Conservation (phyloP, 805 yeast genomes). For the Torulaspora quercuum region DNA sequence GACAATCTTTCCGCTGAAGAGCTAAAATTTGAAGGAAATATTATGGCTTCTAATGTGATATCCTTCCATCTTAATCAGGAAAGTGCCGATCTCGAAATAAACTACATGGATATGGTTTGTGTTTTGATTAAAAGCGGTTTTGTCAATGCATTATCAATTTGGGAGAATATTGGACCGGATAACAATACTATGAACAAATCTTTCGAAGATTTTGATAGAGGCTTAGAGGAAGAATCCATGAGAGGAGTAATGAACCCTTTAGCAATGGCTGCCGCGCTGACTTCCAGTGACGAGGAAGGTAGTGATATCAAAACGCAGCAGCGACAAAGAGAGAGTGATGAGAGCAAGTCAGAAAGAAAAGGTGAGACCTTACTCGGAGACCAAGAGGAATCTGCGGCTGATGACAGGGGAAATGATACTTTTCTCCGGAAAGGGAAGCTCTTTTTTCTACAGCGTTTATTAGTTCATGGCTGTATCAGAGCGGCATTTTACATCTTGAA, state of each 20-base stretch:
- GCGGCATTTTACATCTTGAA: constrained; percentile 59
- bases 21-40: constrained; percentile 51
- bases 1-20: constrained; percentile 35
- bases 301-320: constrained; percentile 9
- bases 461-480: constrained; percentile 58
- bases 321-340: constrained; percentile 1
- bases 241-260: constrained; percentile 71
- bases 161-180: constrained; percentile 52
- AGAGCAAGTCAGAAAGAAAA: constrained; percentile 7
- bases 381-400: constrained; percentile 16
- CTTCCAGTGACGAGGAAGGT: constrained; percentile 56
- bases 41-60: constrained; percentile 51
- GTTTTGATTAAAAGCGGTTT: constrained; percentile 63
- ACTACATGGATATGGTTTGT: constrained; percentile 47
- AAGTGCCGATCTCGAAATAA: constrained; percentile 13
- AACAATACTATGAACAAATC: constrained; percentile 45
- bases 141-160: constrained; percentile 59
- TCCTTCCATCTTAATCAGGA: constrained; percentile 40
- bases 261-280: constrained; percentile 83
- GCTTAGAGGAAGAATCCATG: constrained; percentile 53
- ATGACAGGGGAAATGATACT: constrained; percentile 17
- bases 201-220: constrained; percentile 44
- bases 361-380: constrained; percentile 1
- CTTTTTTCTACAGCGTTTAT: constrained; percentile 48
- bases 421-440: constrained; percentile 38